Evolutionary conservation across 805 yeast genomes (phyloP), one percentile per base, ranked within the genome.

Genomic region (Huiozyma naganishii): DNA sequence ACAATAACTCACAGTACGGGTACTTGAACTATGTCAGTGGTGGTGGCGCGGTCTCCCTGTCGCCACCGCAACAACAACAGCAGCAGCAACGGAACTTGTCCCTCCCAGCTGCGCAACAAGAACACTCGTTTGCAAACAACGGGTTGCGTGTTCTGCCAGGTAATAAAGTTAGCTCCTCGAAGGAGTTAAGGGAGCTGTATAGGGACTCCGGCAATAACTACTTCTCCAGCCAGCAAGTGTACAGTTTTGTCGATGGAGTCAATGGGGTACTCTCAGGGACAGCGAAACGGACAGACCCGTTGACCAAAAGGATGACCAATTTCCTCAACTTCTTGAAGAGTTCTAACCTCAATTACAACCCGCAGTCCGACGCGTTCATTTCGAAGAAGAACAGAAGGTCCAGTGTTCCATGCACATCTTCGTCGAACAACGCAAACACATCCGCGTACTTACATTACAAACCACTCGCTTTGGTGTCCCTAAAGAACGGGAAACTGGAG

Each of bases 401-500:
- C 6, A 39, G 41, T n/a, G 23, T 11, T 11, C 23, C 40, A 7
- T 7, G 7, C 1, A 28, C 17, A n/a, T 29, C n/a, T 12, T 29
- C 28, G 10, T 36, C 12, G 6, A 36, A 35, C 28, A 45, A 48
- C 10, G 9, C 33, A 8, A 30, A 30, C 33, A 43, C 52, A 3
- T 52, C 57, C 7, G 40, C 50, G 3, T 46, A 67, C 49, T 49
- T 70, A 55, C 62, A 59, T 40, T 59, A 52, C 39, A 64, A 64
- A 41, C 66, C 65, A 43, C 54, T 70, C 40, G 62, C 62, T 8
- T 46, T 79, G 29, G 82, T 77, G 6, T 61, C 77, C 12, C 71
- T 78, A 52, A 79, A 79, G 49, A 74, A 78, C 44, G 83, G 84
- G 12, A 78, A 80, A 58, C 69, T 80, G 52, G 94, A 83, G 60